These are phyloP conservation scores for Fusarium caatingaense DNA, from an alignment of 2,329 filamentous ascomycete genomes.

Conservation along the genomic window DNA sequence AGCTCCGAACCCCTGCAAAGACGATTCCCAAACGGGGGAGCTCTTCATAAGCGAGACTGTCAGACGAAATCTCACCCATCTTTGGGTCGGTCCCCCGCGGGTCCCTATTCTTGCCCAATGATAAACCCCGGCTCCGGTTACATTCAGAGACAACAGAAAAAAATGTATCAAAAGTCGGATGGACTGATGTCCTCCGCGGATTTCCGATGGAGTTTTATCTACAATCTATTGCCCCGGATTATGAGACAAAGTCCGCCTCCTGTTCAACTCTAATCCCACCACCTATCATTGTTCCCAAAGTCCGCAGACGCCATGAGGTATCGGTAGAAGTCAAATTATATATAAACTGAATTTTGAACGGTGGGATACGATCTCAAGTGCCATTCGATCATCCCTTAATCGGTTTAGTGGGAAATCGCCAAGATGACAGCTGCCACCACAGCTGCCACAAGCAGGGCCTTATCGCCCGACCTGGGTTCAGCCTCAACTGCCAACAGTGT, in stretches of 20 bases:
- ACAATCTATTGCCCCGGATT: neutral
- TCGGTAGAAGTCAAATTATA: neutral
- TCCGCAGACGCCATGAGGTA: neutral
- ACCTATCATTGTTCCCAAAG: neutral
- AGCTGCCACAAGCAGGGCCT: neutral
- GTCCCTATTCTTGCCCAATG: neutral
- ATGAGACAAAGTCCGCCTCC: neutral
- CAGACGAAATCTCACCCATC: neutral
- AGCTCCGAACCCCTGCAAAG: neutral
- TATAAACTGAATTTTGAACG: neutral
- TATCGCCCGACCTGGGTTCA: neutral
- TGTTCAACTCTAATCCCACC: neutral
- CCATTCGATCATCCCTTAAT: neutral
- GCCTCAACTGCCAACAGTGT: conserved; percentile 16
- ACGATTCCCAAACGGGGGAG: conserved; percentile 1
- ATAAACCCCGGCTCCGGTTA: conserved; percentile 11
- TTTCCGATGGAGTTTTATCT: neutral
- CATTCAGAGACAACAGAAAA: neutral
- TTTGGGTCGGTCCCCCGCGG: conserved; percentile 28
- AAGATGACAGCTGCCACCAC: neutral
- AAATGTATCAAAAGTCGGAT: neutral
- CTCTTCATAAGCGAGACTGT: conserved; percentile 24
- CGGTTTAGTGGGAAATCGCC: neutral
- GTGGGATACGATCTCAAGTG: neutral
- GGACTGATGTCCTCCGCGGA: conserved; percentile 5